A percentile compares a stretch with the other conserved stretches of the same genome.
Conservation (phyloP, 768 basidiomycete species). For the Boletus tylopilopsis region DNA sequence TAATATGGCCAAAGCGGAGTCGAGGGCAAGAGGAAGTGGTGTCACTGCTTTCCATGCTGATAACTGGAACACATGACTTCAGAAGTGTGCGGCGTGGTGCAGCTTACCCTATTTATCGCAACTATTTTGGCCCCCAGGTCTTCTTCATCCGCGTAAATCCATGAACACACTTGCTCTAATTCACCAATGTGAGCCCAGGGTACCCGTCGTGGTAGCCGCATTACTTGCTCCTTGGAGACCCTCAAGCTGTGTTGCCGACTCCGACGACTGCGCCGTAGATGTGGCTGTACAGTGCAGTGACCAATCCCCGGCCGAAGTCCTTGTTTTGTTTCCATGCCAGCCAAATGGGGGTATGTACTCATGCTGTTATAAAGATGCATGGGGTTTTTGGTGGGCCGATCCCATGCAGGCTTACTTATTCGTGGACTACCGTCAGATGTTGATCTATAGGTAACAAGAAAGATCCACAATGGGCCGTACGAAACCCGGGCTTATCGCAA, state of each 20-base stretch:
- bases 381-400: no score
- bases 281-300: slow-evolving; percentile 3
- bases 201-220: slow-evolving; percentile 76
- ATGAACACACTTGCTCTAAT: slow-evolving; percentile 70
- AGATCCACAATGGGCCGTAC: neutral
- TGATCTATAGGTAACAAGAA: neutral
- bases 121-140: slow-evolving; percentile 50
- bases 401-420: neutral
- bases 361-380: no score
- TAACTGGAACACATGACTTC: slow-evolving; percentile 42
- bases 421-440: no score
- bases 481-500: neutral
- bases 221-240: slow-evolving; percentile 27
- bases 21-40: slow-evolving; percentile 77
- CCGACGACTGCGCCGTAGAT: neutral
- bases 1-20: slow-evolving; percentile 64
- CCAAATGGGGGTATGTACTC: neutral
- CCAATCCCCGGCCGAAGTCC: no score
- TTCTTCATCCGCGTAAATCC: slow-evolving; percentile 67
- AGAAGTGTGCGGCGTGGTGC: neutral
- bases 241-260: no score
- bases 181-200: slow-evolving; percentile 72
- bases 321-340: neutral
- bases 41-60: slow-evolving; percentile 78
- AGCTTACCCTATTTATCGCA: slow-evolving; percentile 64